Conservation (phyloP, 1,284 basidiomycete genomes). For the Bjerkandera adusta region DNA sequence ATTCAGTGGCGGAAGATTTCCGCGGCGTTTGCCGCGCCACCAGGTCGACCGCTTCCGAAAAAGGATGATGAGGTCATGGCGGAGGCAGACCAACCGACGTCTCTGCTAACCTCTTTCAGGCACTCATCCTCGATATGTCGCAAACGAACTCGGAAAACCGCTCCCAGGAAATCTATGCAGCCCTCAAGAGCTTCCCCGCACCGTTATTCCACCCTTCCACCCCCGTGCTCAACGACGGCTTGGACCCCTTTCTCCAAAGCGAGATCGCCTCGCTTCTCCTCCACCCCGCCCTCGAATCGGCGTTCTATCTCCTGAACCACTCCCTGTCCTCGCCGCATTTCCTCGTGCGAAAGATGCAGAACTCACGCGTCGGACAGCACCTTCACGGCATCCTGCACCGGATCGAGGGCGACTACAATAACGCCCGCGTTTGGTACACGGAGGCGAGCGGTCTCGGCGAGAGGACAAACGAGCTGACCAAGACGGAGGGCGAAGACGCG, state of each 20-base stretch:
- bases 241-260: neutral
- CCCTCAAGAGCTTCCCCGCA: neutral
- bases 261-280: neutral
- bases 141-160: no score
- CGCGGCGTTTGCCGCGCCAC: no score
- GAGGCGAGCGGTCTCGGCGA: constrained; percentile 7
- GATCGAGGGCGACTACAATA: constrained; percentile 6
- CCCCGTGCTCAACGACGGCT: neutral
- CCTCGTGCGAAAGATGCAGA: constrained; percentile 9
- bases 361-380: constrained; percentile 7
- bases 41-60: no score
- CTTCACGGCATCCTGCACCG: constrained; percentile 6
- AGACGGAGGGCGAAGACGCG: constrained; percentile 1
- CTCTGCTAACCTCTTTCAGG: no score
- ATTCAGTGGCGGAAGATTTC: no score
- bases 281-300: constrained; percentile 5
- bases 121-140: no score
- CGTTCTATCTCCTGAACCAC: constrained; percentile 6
- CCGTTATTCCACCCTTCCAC: constrained; percentile 1
- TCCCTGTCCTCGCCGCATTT: constrained; percentile 6
- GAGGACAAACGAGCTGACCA: constrained; percentile 2
- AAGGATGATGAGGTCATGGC: no score
- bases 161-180: neutral
- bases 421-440: constrained; percentile 4
- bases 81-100: no score